Conservation (phyloP, 352 stramenopile species). For the Peronospora farinosa region DNA sequence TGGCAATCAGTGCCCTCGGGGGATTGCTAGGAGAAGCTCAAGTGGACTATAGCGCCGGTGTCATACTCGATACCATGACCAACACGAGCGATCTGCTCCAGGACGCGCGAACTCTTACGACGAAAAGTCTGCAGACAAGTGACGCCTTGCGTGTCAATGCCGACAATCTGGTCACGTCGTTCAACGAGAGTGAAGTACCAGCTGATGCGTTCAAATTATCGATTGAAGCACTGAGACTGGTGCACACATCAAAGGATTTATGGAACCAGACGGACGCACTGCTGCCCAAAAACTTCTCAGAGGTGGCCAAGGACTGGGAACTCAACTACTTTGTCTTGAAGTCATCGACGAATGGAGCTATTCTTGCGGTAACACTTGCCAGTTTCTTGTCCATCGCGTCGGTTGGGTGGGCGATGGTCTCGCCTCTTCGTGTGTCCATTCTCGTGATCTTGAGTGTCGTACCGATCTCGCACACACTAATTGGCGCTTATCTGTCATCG, state of each 20-base stretch:
- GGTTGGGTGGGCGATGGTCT: slow-evolving; percentile 77
- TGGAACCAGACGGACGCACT: slow-evolving; percentile 42
- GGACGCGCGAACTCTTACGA: slow-evolving; percentile 31
- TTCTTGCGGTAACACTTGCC: slow-evolving; percentile 58
- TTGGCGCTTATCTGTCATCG: slow-evolving; percentile 70
- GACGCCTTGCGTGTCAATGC: slow-evolving; percentile 37
- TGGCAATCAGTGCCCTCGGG: slow-evolving; percentile 62
- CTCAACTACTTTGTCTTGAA: slow-evolving; percentile 79
- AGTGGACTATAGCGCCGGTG: slow-evolving; percentile 75
- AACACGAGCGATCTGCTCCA: slow-evolving; percentile 60
- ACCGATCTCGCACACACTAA: slow-evolving; percentile 72
- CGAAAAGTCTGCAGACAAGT: slow-evolving; percentile 32
- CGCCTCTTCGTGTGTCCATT: slow-evolving; percentile 65
- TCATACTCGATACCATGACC: slow-evolving; percentile 64
- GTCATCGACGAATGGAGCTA: slow-evolving; percentile 73
- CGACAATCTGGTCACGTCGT: slow-evolving; percentile 58
- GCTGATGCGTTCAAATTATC: slow-evolving; percentile 55
- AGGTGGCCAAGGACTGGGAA: slow-evolving; percentile 53
- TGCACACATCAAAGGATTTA: slow-evolving; percentile 51
- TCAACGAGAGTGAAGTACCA: slow-evolving; percentile 67
- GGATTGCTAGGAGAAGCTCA: slow-evolving; percentile 71
- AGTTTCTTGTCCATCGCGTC: slow-evolving; percentile 77
- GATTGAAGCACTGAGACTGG: slow-evolving; percentile 49
- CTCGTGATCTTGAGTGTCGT: slow-evolving; percentile 70
- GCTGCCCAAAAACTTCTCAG: slow-evolving; percentile 53